phyloP scores from a whole-genome alignment of 2,329 filamentous ascomycete species.

The Magnaporthales sp. region DNA sequence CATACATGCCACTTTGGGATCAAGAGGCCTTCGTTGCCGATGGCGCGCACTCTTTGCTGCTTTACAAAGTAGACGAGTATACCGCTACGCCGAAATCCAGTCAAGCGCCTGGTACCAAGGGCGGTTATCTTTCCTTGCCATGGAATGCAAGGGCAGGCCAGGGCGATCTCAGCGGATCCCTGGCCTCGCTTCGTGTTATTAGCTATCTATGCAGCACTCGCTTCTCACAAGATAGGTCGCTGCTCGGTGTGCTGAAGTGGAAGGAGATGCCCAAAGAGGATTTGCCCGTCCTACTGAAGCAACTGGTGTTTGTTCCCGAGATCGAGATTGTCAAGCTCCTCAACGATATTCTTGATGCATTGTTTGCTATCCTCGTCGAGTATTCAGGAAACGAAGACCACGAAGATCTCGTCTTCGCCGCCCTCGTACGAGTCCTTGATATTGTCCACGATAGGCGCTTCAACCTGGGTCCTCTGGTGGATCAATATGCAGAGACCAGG shows the following conservation, averaged over 20 bases:
- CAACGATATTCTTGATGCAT: conserved; percentile 77
- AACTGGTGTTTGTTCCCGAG: conserved; percentile 88
- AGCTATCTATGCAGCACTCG: conserved; percentile 91
- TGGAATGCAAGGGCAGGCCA: conserved; percentile 61
- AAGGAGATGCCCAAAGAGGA: conserved; percentile 65
- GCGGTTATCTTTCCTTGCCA: conserved; percentile 77
- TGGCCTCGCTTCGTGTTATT: conserved; percentile 69
- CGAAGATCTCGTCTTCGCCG: conserved; percentile 86
- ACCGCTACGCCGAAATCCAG: conserved; percentile 60
- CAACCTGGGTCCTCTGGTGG: conserved; percentile 82
- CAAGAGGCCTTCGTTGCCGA: conserved; percentile 83
- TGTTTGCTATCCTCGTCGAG: conserved; percentile 87
- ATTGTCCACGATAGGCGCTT: conserved; percentile 94
- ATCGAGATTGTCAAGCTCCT: conserved; percentile 96
- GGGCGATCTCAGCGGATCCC: conserved; percentile 68
- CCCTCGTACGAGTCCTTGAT: conserved; percentile 78
- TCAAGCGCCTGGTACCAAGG: conserved; percentile 51
- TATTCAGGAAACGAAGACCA: conserved; percentile 87
- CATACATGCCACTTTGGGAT: conserved; percentile 91
- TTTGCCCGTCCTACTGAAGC: conserved; percentile 65
- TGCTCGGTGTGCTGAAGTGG: conserved; percentile 82
- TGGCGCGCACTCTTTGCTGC: conserved; percentile 67
- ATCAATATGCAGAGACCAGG: conserved; percentile 78
- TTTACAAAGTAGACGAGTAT: conserved; percentile 89
- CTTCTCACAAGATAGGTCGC: conserved; percentile 84